A percentile compares a stretch with the other conserved stretches of the same genome.
These are phyloP conservation scores for Trichoderma endophyticum DNA, from an alignment of 2,329 filamentous ascomycete species.

Conservation along the genomic window DNA sequence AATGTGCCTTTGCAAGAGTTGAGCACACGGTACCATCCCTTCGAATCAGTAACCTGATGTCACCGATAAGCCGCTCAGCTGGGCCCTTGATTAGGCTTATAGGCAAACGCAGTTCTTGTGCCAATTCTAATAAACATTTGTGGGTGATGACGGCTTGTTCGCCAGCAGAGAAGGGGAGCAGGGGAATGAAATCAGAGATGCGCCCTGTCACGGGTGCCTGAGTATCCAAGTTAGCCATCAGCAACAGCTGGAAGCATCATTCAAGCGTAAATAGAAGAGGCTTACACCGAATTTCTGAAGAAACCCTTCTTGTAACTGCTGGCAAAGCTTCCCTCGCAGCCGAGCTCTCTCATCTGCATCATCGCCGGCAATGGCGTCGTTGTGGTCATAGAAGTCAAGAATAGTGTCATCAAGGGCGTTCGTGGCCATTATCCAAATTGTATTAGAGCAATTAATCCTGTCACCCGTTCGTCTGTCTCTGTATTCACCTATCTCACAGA, in stretches of 20 bases:
- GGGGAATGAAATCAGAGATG: constrained; percentile 14
- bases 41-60: neutral
- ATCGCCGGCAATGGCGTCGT: neutral
- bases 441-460: constrained; percentile 40
- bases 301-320: neutral
- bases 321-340: neutral
- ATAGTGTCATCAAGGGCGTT: constrained; percentile 42
- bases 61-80: neutral
- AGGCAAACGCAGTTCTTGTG: neutral
- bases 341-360: neutral
- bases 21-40: neutral
- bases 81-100: neutral
- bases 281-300: constrained; percentile 6
- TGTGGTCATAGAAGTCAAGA: constrained; percentile 35
- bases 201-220: constrained; percentile 16
- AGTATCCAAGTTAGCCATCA: neutral
- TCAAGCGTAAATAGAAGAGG: neutral
- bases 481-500: constrained; percentile 30
- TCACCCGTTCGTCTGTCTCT: constrained; percentile 36
- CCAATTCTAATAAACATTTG: constrained; percentile 10
- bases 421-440: constrained; percentile 49
- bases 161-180: constrained; percentile 7
- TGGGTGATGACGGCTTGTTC: constrained; percentile 19
- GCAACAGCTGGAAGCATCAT: too few species aligned
- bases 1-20: constrained; percentile 1